These are phyloP conservation scores for Infundibulicybe gibba DNA, from an alignment of 768 basidiomycete species.

Conservation along the genomic window DNA sequence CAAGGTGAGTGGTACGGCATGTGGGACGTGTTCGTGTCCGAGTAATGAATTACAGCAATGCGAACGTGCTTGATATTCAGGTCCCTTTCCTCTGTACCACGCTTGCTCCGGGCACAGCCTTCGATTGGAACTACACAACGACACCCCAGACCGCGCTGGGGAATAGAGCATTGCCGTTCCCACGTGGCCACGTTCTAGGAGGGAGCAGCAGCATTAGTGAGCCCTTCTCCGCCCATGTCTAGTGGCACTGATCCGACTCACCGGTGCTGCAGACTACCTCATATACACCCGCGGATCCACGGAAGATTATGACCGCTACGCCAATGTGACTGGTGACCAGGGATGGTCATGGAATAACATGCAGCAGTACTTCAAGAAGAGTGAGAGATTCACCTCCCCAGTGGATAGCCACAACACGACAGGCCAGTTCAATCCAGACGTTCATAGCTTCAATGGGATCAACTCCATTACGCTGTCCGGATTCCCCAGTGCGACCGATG, in stretches of 20 bases:
- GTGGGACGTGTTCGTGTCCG: background rate
- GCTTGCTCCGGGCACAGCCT: conserved; percentile 5
- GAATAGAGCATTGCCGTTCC: conserved; percentile 13
- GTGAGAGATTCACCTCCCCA: conserved; percentile 18
- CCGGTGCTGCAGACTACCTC: conserved; percentile 15
- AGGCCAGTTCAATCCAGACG: conserved; percentile 23
- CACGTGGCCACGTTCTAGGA: conserved; percentile 19
- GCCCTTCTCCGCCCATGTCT: background rate
- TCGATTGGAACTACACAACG: conserved; percentile 24
- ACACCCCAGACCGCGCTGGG: conserved; percentile 14
- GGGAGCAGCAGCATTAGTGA: conserved; percentile 19
- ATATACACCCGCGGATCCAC: conserved; percentile 27
- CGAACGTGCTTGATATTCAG: conserved; percentile 7
- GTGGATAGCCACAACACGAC: conserved; percentile 19
- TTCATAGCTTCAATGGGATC: conserved; percentile 24
- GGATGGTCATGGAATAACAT: conserved; percentile 30
- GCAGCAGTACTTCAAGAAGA: conserved; percentile 21
- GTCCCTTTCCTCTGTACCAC: conserved; percentile 9
- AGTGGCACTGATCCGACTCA: background rate
- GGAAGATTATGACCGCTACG: conserved; percentile 31
- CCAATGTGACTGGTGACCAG: conserved; percentile 20
- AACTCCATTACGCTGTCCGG: conserved; percentile 26
- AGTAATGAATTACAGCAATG: conserved; percentile 1
- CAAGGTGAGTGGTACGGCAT: background rate
- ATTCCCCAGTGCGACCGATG: conserved; percentile 18